Evolutionary conservation across 805 yeast genomes (phyloP).

Genomic region (Myxozyma geophila): DNA sequence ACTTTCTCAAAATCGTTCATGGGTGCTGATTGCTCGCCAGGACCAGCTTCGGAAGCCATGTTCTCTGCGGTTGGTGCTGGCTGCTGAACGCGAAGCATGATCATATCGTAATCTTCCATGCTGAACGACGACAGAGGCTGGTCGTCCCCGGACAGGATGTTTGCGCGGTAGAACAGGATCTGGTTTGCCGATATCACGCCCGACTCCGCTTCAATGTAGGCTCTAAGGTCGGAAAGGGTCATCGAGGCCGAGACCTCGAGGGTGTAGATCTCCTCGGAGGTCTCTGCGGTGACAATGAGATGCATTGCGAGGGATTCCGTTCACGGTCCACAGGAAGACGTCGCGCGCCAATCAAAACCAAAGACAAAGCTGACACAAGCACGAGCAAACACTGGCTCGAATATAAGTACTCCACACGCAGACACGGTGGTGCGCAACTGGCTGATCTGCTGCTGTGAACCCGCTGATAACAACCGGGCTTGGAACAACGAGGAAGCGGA

Average conservation of each 20-base stretch:
- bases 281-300: conserved; percentile 56
- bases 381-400: too few relatives aligned
- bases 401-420: too few relatives aligned
- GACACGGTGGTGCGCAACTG: too few relatives aligned
- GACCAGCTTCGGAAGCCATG: conserved; percentile 5
- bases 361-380: too few relatives aligned
- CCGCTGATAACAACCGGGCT: too few relatives aligned
- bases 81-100: conserved; percentile 46
- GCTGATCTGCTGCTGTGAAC: too few relatives aligned
- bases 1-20: conserved; percentile 42
- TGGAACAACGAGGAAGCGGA: neutral
- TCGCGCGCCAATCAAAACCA: neutral
- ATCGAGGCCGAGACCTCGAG: conserved; percentile 72
- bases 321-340: neutral
- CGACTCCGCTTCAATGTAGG: conserved; percentile 73
- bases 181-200: conserved; percentile 55
- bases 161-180: conserved; percentile 55
- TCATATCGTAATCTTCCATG: conserved; percentile 62
- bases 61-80: conserved; percentile 8
- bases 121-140: conserved; percentile 54
- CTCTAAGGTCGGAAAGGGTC: conserved; percentile 68
- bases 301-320: conserved; percentile 49
- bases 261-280: conserved; percentile 54
- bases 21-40: conserved; percentile 19
- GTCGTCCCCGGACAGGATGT: conserved; percentile 46